Evolutionary conservation across 2,329 filamentous ascomycete genomes (phyloP).

Genomic region (Metarhizium brunneum): DNA sequence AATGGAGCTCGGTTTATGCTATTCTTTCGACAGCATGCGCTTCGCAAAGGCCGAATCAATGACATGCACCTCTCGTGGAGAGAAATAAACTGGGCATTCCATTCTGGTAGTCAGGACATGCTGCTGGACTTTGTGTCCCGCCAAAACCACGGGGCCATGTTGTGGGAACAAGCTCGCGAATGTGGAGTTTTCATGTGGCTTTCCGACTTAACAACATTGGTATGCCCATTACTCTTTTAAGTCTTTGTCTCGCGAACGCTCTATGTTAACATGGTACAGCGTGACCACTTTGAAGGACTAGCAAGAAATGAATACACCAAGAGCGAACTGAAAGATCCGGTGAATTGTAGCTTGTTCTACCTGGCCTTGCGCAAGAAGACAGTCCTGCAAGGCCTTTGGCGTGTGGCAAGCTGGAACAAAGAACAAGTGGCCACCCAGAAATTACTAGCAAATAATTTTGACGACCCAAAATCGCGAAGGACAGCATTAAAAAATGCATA

Average conservation of each 20-base stretch:
- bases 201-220: constrained; percentile 64
- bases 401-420: constrained; percentile 82
- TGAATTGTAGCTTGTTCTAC: constrained; percentile 87
- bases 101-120: constrained; percentile 82
- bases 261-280: constrained; percentile 16
- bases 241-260: background rate
- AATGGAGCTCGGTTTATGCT: constrained; percentile 83
- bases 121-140: constrained; percentile 71
- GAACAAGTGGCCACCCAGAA: constrained; percentile 76
- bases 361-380: constrained; percentile 85
- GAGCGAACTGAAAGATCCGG: constrained; percentile 76
- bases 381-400: constrained; percentile 84
- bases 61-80: constrained; percentile 63
- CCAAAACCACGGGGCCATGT: constrained; percentile 69
- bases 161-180: constrained; percentile 78
- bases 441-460: constrained; percentile 84
- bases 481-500: constrained; percentile 94
- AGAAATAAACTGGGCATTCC: constrained; percentile 79
- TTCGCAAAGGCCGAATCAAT: constrained; percentile 56
- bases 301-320: constrained; percentile 91
- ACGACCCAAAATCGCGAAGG: constrained; percentile 76
- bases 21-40: constrained; percentile 73
- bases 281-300: constrained; percentile 74
- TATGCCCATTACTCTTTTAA: constrained; percentile 32
- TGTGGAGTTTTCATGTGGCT: constrained; percentile 96